Percentiles rank a stretch among this genome's conserved stretches.
phyloP scores from a whole-genome alignment of 345 rosid species.

The Gossypium australe region DNA sequence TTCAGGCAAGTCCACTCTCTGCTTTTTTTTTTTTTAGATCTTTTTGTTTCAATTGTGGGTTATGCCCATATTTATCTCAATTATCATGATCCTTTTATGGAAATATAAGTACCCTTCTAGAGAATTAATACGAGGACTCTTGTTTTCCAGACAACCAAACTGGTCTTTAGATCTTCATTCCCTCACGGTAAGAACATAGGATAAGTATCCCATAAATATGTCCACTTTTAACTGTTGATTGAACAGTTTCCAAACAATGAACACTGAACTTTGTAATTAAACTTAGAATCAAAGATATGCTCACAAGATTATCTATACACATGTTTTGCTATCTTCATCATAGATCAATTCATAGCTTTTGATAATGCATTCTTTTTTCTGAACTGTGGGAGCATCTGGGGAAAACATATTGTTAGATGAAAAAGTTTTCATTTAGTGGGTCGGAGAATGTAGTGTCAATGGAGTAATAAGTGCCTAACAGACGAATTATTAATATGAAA shows the following conservation, averaged over 20 bases:
- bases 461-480: neutral
- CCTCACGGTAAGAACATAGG: neutral
- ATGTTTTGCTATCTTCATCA: no score
- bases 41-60: neutral
- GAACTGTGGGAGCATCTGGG: neutral
- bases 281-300: no score
- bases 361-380: neutral
- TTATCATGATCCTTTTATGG: neutral
- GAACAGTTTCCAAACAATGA: no score
- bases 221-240: no score
- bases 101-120: neutral
- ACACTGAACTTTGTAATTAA: no score
- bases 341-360: neutral
- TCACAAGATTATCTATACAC: no score
- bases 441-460: neutral
- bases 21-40: neutral
- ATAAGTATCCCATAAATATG: no score
- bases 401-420: neutral
- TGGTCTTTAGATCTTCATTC: neutral
- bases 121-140: neutral
- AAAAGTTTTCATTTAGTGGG: neutral
- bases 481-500: conserved; percentile 18
- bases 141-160: neutral
- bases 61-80: neutral
- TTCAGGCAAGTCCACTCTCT: conserved; percentile 49